These are phyloP conservation scores for Hymenoscyphus scutula DNA, from an alignment of 2,329 filamentous ascomycete genomes.

Conservation along the genomic window DNA sequence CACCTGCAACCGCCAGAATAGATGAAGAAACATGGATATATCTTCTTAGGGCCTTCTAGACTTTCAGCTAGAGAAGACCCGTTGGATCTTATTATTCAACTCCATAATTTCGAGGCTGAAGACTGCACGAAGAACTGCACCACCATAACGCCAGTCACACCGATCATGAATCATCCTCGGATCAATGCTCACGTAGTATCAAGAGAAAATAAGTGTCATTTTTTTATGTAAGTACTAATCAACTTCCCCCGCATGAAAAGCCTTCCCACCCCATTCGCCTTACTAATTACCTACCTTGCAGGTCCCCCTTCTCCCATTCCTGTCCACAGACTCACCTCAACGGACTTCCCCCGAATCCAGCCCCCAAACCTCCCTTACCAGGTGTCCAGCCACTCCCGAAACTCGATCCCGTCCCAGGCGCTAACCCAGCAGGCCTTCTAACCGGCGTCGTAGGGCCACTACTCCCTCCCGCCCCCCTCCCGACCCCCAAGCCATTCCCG, in stretches of 20 bases:
- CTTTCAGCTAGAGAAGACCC: no score
- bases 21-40: no score
- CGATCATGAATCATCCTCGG: neutral
- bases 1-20: no score
- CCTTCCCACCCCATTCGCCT: neutral
- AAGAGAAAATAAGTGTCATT: neutral
- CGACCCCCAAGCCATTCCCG: neutral
- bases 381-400: conserved; percentile 43
- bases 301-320: neutral
- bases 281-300: neutral
- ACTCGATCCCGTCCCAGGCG: conserved; percentile 32
- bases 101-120: no score
- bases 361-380: conserved; percentile 40
- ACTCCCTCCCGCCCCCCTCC: neutral
- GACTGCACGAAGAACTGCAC: no score
- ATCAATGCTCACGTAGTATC: neutral
- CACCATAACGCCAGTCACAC: neutral
- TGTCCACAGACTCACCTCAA: conserved; percentile 19
- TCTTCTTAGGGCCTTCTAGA: no score
- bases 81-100: no score
- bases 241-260: neutral
- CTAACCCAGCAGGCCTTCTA: conserved; percentile 40
- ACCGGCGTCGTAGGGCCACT: conserved; percentile 48
- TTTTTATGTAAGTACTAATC: neutral
- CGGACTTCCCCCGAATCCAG: conserved; percentile 24